Evolutionary conservation across 2,329 filamentous ascomycete genomes (phyloP).

Genomic region (Amauroascus niger): DNA sequence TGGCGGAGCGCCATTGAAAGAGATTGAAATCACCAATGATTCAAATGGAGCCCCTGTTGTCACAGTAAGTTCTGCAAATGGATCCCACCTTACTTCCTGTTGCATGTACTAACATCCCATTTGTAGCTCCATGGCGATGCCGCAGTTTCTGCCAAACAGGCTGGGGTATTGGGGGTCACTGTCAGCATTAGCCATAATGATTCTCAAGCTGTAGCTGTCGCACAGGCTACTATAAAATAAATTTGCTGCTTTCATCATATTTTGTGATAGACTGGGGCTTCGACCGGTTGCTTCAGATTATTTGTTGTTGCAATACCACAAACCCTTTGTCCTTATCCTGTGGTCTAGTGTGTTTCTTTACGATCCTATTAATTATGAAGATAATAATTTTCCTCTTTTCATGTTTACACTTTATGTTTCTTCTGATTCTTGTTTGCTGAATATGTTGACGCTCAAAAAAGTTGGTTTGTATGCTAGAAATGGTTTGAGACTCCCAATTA

Average conservation of each 20-base stretch:
- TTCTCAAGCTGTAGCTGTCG: slow-evolving; percentile 86
- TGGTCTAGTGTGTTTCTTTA: slow-evolving; percentile 1
- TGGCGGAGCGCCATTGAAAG: slow-evolving; percentile 78
- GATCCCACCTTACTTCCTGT: neutral
- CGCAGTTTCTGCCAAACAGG: slow-evolving; percentile 69
- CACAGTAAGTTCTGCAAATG: slow-evolving; percentile 53
- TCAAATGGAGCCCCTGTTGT: slow-evolving; percentile 75
- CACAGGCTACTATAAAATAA: slow-evolving; percentile 64
- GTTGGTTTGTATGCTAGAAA: slow-evolving; percentile 1
- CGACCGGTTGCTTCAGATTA: neutral
- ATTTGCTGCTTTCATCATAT: neutral
- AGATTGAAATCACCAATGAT: slow-evolving; percentile 84
- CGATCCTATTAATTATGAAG: slow-evolving; percentile 3
- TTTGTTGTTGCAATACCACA: neutral
- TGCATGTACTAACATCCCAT: slow-evolving; percentile 31
- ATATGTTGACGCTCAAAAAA: slow-evolving; percentile 6
- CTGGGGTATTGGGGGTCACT: slow-evolving; percentile 76
- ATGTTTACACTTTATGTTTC: neutral
- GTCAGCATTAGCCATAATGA: slow-evolving; percentile 97
- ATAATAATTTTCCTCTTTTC: neutral
- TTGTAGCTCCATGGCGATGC: slow-evolving; percentile 75
- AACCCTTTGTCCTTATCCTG: neutral
- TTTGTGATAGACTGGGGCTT: neutral
- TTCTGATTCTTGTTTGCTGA: neutral
- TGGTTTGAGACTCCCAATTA: slow-evolving; percentile 1